Evolutionary conservation across 2,329 filamentous ascomycete species (phyloP), one percentile per base, ranked within the genome.

Genomic region (Colletotrichum sp.): DNA sequence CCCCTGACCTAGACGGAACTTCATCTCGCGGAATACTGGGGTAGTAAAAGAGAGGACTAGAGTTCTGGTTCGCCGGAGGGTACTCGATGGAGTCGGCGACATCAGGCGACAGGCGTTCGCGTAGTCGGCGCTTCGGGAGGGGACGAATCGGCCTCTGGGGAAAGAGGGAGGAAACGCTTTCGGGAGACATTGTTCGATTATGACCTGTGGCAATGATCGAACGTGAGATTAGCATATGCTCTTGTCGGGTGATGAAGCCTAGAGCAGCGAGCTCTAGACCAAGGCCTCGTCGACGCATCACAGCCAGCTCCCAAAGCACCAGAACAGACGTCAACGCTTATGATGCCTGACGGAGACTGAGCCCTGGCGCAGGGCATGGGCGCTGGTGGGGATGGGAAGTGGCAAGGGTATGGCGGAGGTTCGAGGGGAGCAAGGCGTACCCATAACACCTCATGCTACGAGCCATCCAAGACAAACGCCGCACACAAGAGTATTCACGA

Each of bases 101-200:
- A 83, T 98, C 95, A 76, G 95, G 93, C 36, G 96, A 96, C 68
- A 99, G 89, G 72, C 95, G 93, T 83, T 97, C 96, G 80, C 96
- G 95, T 71, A 99, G 90, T 78, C 95, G 94, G 81, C 96, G 94
- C 86, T 95, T 97, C 59, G 97, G 97, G 76, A 99, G 88, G 72
- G 97, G 97, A 82, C 96, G 94, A 83, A 99, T 99, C 77, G 96
- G 94, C 85, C 97, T 93, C 83, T 98, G 95, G 79, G 95, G 95
- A 83, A 95, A 98, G 81, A 95, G 89, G 75, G 94, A 92, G 76
- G 95, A 97, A 78, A 93, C 90, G 75, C 94, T 94, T 88, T 98
- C 95, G 79, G 92, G 88, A 81, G 91, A 92, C 91, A 93, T 93
- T 74, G 83, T 90, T 81, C 84, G 84, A 80, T 84, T 84, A 84